phyloP scores from a whole-genome alignment of 169 alveolate genomes.

The Perkinsus marinus region DNA sequence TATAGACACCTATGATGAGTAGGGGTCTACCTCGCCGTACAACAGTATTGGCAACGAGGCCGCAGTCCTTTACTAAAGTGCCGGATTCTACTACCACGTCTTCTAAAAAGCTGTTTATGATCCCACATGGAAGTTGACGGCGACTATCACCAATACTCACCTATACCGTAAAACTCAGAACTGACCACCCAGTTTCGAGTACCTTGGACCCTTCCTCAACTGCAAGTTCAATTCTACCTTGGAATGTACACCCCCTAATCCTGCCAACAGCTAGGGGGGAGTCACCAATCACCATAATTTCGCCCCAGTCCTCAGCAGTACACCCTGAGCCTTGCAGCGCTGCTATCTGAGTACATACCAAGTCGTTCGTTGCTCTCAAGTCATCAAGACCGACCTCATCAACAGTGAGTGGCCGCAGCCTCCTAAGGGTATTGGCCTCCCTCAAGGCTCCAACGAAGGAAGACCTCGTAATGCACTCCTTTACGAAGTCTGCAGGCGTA shows the following conservation, averaged over 20 bases:
- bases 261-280: background rate
- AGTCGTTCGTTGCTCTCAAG: too few relatives aligned
- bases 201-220: background rate
- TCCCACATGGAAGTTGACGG: background rate
- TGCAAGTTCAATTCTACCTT: background rate
- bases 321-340: background rate
- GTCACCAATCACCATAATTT: background rate
- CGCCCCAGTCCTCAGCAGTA: background rate
- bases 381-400: too few relatives aligned
- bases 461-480: too few relatives aligned
- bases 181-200: background rate
- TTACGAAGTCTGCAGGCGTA: too few relatives aligned
- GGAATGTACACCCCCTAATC: background rate
- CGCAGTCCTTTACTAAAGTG: background rate
- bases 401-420: too few relatives aligned
- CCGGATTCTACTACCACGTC: background rate
- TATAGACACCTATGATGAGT: background rate
- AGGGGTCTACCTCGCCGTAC: background rate
- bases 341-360: background rate
- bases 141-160: too few relatives aligned
- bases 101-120: background rate
- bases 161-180: too few relatives aligned
- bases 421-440: too few relatives aligned
- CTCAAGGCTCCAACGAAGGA: too few relatives aligned
- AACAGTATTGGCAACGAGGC: background rate